phyloP scores from a whole-genome alignment of 176 grass and related monocot species.

The Saccharum officinarum region DNA sequence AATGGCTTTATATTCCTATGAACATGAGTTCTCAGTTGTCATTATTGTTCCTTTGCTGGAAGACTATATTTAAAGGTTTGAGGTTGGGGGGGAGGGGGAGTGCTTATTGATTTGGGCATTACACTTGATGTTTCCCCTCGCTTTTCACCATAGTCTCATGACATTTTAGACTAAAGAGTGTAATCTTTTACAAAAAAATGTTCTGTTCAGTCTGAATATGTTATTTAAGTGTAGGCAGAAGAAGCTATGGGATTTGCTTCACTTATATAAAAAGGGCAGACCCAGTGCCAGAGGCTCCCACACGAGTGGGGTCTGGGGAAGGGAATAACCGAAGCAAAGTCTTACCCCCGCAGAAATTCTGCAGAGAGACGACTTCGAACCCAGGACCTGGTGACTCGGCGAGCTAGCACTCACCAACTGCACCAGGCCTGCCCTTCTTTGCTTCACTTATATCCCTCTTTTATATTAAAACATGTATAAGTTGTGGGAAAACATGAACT shows the following conservation, averaged over 20 bases:
- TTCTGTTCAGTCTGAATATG: not conserved
- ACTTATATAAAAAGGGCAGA: too few relatives aligned
- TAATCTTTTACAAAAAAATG: not conserved
- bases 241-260: not conserved
- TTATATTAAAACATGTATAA: not conserved
- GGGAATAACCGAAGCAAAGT: too few relatives aligned
- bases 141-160: not conserved
- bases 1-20: not conserved
- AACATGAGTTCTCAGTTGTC: not conserved
- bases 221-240: not conserved
- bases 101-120: not conserved
- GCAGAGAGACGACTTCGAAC: too few relatives aligned
- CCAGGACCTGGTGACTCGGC: too few relatives aligned
- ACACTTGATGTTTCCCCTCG: not conserved
- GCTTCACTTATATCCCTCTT: not conserved
- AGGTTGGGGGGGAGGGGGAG: not conserved
- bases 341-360: too few relatives aligned
- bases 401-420: too few relatives aligned
- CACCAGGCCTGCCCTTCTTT: too few relatives aligned
- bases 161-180: not conserved
- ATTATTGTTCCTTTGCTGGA: slow-evolving; percentile 1
- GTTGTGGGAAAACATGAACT: not conserved
- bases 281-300: too few relatives aligned
- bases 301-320: too few relatives aligned
- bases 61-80: not conserved